phyloP scores from a whole-genome alignment of 371 early-diverging fungal species.

The Mucor mucedo region DNA sequence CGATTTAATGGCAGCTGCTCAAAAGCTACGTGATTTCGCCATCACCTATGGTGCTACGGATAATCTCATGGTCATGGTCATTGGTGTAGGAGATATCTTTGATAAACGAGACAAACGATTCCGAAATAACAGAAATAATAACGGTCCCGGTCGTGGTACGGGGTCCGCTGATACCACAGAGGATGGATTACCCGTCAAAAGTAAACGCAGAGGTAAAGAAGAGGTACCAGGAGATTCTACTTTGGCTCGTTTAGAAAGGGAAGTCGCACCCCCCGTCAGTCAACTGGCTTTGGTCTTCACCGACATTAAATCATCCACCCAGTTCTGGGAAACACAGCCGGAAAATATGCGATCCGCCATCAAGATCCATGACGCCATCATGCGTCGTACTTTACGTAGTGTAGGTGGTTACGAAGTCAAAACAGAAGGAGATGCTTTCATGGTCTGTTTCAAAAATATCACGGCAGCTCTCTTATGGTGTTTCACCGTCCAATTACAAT shows the following conservation, averaged over 20 bases:
- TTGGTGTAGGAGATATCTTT: slow-evolving; percentile 80
- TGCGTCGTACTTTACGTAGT: slow-evolving; percentile 83
- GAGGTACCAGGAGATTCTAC: slow-evolving; percentile 61
- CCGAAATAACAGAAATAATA: slow-evolving; percentile 24
- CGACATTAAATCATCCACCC: slow-evolving; percentile 93
- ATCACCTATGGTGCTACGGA: slow-evolving; percentile 80
- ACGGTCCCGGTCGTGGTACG: slow-evolving; percentile 28
- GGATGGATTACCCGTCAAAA: slow-evolving; percentile 36
- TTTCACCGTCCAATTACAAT: slow-evolving; percentile 83
- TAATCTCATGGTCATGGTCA: slow-evolving; percentile 84
- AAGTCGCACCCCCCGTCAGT: slow-evolving; percentile 87
- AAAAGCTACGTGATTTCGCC: slow-evolving; percentile 86
- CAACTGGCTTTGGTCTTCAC: slow-evolving; percentile 92
- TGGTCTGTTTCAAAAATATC: slow-evolving; percentile 92
- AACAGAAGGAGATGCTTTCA: slow-evolving; percentile 97
- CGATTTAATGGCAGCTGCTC: slow-evolving; percentile 78
- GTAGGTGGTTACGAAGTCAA: slow-evolving; percentile 98
- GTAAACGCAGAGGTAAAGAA: slow-evolving; percentile 51
- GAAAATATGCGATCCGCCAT: slow-evolving; percentile 90
- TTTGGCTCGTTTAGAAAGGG: slow-evolving; percentile 73
- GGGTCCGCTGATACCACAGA: slow-evolving; percentile 17
- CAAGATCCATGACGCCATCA: slow-evolving; percentile 85
- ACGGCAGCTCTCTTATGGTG: slow-evolving; percentile 91
- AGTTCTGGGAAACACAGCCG: slow-evolving; percentile 90
- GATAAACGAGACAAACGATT: slow-evolving; percentile 40